A percentile compares a stretch with the other conserved stretches of the same genome.
Conservation (phyloP, 2,329 filamentous ascomycete genomes). For the Phoma sp. region DNA sequence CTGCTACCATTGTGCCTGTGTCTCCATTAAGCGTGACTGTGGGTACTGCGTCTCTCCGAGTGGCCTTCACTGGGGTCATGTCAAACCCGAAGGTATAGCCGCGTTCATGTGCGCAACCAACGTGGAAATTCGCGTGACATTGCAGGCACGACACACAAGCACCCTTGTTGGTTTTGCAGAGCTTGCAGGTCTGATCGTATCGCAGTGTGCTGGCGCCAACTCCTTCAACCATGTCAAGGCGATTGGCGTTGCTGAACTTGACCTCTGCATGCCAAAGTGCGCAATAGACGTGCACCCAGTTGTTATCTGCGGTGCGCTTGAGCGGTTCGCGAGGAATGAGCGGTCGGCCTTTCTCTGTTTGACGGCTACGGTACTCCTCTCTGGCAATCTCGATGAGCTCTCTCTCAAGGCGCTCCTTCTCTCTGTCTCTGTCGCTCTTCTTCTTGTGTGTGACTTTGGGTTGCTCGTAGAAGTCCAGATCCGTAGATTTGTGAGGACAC, state of each 20-base stretch:
- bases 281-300: slow-evolving; percentile 96
- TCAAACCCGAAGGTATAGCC: slow-evolving; percentile 89
- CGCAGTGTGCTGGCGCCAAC: slow-evolving; percentile 75
- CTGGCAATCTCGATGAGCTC: slow-evolving; percentile 80
- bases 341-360: slow-evolving; percentile 84
- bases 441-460: slow-evolving; percentile 82
- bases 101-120: slow-evolving; percentile 85
- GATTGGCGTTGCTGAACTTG: slow-evolving; percentile 84
- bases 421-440: slow-evolving; percentile 89
- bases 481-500: slow-evolving; percentile 81
- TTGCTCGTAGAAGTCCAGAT: slow-evolving; percentile 82
- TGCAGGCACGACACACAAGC: slow-evolving; percentile 84
- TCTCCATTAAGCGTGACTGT: slow-evolving; percentile 83
- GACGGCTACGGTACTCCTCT: slow-evolving; percentile 81
- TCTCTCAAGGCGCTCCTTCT: slow-evolving; percentile 84
- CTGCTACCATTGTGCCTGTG: slow-evolving; percentile 81
- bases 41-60: slow-evolving; percentile 78
- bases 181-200: slow-evolving; percentile 80
- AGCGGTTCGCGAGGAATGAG: slow-evolving; percentile 84
- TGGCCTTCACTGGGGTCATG: slow-evolving; percentile 86
- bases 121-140: slow-evolving; percentile 75
- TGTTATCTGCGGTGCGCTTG: slow-evolving; percentile 94
- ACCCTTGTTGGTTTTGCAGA: slow-evolving; percentile 77
- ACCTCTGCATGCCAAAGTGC: slow-evolving; percentile 91
- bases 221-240: slow-evolving; percentile 85